Percentiles rank a stretch among this genome's conserved stretches.
phyloP scores from a whole-genome alignment of 1,284 basidiomycete species.

The Schizopora paradoxa region DNA sequence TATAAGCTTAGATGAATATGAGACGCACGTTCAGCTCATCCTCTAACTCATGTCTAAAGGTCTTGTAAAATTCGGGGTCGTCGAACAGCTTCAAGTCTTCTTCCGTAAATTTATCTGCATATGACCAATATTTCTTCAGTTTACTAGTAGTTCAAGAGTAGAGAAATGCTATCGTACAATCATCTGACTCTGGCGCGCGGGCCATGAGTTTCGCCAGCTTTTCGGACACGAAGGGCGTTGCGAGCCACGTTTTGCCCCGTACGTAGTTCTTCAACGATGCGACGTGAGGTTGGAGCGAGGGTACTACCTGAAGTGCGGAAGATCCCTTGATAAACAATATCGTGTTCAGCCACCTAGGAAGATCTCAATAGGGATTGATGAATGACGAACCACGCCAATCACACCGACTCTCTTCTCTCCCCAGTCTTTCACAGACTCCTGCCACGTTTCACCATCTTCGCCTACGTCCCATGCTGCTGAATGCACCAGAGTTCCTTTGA shows the following conservation, averaged over 20 bases:
- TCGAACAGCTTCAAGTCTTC: constrained; percentile 46
- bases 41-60: constrained; percentile 48
- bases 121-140: neutral
- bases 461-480: constrained; percentile 51
- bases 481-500: constrained; percentile 48
- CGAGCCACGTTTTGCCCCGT: constrained; percentile 58
- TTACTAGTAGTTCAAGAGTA: neutral
- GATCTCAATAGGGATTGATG: neutral
- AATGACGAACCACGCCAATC: constrained; percentile 49
- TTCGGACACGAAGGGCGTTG: constrained; percentile 41
- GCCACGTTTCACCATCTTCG: constrained; percentile 35
- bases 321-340: constrained; percentile 40
- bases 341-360: constrained; percentile 4
- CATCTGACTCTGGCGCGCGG: constrained; percentile 31
- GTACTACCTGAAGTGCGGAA: constrained; percentile 59
- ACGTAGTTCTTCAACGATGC: constrained; percentile 51
- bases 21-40: constrained; percentile 44
- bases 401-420: constrained; percentile 52
- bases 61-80: constrained; percentile 43
- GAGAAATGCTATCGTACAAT: constrained; percentile 35
- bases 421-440: constrained; percentile 45
- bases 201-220: constrained; percentile 35
- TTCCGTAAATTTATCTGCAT: constrained; percentile 44
- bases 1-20: neutral
- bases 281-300: constrained; percentile 51